Percentiles rank a stretch among this genome's conserved stretches.
Conservation (phyloP, 169 alveolate genomes). For the Plasmodium yoelii region DNA sequence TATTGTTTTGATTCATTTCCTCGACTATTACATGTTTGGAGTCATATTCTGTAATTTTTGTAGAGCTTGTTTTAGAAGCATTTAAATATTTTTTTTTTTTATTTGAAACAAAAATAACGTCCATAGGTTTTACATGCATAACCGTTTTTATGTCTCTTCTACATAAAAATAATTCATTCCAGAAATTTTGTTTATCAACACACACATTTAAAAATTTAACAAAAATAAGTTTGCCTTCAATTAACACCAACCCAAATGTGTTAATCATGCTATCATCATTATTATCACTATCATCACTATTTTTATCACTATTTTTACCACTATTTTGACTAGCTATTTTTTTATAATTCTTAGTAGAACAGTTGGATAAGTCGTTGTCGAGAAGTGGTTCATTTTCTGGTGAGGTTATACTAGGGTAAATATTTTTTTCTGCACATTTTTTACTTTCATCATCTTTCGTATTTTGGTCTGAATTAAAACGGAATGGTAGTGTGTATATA, state of each 20-base stretch:
- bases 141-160: constrained; percentile 90
- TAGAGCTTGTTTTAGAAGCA: no score
- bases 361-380: neutral
- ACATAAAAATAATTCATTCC: constrained; percentile 90
- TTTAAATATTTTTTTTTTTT: constrained; percentile 31
- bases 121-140: constrained; percentile 81
- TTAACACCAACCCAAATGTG: constrained; percentile 77
- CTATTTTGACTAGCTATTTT: no score
- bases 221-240: constrained; percentile 87
- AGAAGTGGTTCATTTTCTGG: neutral
- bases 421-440: neutral
- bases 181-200: constrained; percentile 90
- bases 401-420: neutral
- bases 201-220: constrained; percentile 88
- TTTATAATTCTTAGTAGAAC: neutral
- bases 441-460: neutral
- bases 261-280: constrained; percentile 4
- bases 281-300: constrained; percentile 29
- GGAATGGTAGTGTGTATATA: constrained; percentile 37
- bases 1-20: no score
- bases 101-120: constrained; percentile 77
- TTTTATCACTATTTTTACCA: no score
- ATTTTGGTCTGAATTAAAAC: neutral
- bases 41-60: no score
- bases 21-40: no score